Base-by-base conservation (phyloP, 495 filamentous ascomycete species). In the Daldinia loculata region DNA sequence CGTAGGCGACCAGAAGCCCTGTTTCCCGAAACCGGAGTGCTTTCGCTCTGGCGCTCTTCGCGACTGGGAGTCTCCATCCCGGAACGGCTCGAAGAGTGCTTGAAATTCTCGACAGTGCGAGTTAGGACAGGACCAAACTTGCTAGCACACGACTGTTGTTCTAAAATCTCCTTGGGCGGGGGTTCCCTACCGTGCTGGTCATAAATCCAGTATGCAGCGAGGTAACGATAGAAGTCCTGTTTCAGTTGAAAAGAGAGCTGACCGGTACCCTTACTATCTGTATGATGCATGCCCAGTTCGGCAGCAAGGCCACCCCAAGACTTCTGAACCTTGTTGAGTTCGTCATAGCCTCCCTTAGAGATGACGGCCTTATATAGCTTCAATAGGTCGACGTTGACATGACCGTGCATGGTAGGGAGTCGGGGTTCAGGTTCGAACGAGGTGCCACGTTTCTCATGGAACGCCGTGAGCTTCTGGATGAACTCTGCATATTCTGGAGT, bases 201-300 rank as follows among this genome's bases (percentile, higher is more conserved):
- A 38, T 86, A 82, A 56, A 95, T 93, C 79, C 94, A 93, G 79
- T 91, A 95, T 3, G 92, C 92, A 14, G 90, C 90, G 34, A 95
- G 86, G 69, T 94, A 89, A 71, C 91, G 91, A 83, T 94, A 95
- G 79, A 93, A 95, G 52, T 89, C 86, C 26, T 89, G 91, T 80
- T 95, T 95, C 53, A 95, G 77, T 24, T 87, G 84, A 77, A 93
- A 95, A 3, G 91, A 91, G 61, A 90, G 85, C 1, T 91, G 89
- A 19, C 91, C 88, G 15, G 89, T 84, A 65, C 91, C 91, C 61
- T 86, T 84, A 27, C 84, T 83, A 45, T 85, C 86, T 15, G 87
- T 77, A 32, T 76, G 81, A 69, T 82, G 80, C 61, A 85, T 75
- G 30, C 88, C 85, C 63, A 94, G 87, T 50, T 90, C 87, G 14